phyloP scores from a whole-genome alignment of 1,139 yeast species.

The Candida sojae region DNA sequence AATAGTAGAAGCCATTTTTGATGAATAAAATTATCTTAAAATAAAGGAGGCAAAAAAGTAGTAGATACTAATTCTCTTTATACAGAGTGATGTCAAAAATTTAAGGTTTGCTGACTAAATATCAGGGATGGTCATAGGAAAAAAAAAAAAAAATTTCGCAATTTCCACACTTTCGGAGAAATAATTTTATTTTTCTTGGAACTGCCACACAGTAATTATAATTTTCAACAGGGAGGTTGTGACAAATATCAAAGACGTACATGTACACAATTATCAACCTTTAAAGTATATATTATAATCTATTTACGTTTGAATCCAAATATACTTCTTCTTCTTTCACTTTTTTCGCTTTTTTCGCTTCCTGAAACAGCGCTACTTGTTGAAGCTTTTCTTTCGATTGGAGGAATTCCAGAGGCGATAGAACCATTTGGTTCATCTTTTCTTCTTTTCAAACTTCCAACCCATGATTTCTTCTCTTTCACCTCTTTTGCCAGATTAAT shows the following conservation, averaged over 20 bases:
- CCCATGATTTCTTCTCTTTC: conserved; percentile 46
- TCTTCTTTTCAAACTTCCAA: conserved; percentile 40
- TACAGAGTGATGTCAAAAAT: background rate
- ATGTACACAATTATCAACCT: no score
- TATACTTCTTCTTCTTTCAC: conserved; percentile 33
- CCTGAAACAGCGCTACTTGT: conserved; percentile 12
- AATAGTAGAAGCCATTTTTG: conserved; percentile 16
- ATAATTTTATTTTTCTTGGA: background rate
- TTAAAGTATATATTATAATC: background rate
- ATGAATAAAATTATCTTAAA: background rate
- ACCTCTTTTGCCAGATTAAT: conserved; percentile 11
- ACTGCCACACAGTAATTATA: background rate
- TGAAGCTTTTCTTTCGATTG: conserved; percentile 18
- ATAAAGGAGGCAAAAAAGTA: background rate
- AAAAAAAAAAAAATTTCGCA: background rate
- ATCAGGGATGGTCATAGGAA: background rate
- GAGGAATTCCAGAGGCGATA: conserved; percentile 8
- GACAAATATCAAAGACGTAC: no score
- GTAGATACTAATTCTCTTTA: background rate
- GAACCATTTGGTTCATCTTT: conserved; percentile 27
- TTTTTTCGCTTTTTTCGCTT: conserved; percentile 27
- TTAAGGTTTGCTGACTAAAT: background rate
- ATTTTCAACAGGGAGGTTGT: no score
- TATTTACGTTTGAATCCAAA: conserved; percentile 42
- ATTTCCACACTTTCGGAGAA: background rate